Evolutionary conservation across 208 protist genomes (phyloP).

Genomic region (Blastocrithidia nonstop): DNA sequence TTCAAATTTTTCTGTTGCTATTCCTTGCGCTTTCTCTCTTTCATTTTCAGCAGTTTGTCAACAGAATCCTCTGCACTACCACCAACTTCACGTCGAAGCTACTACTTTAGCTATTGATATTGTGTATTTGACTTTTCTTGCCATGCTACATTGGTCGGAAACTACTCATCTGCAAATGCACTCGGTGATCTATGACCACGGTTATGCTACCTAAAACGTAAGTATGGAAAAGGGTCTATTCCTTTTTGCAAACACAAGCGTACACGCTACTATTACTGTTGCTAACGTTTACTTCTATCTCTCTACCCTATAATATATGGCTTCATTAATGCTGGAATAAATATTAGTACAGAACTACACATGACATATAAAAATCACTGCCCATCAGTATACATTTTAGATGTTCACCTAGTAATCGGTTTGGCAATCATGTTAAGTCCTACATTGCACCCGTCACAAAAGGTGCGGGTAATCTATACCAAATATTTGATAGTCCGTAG

Average conservation of each 20-base stretch:
- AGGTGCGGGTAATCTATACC: slow-evolving; percentile 35
- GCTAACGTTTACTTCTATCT: slow-evolving; percentile 18
- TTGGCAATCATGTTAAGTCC: slow-evolving; percentile 13
- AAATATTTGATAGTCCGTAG: slow-evolving; percentile 41
- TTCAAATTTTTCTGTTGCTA: too few species aligned
- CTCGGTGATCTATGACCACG: slow-evolving; percentile 45
- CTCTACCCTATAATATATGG: slow-evolving; percentile 51
- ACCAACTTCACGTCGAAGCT: slow-evolving; percentile 46
- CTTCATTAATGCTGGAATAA: slow-evolving; percentile 36
- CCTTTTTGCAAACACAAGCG: slow-evolving; percentile 82
- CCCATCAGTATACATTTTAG: slow-evolving; percentile 41
- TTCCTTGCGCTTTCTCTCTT: not conserved
- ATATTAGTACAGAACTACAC: slow-evolving; percentile 15
- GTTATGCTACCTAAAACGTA: slow-evolving; percentile 68
- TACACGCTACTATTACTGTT: slow-evolving; percentile 71
- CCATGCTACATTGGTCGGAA: slow-evolving; percentile 26
- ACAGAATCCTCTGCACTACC: slow-evolving; percentile 51
- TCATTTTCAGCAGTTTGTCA: slow-evolving; percentile 17
- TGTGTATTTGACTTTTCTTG: slow-evolving; percentile 35
- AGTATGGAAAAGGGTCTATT: slow-evolving; percentile 80
- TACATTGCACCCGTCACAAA: slow-evolving; percentile 50
- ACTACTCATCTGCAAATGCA: slow-evolving; percentile 17
- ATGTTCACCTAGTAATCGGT: slow-evolving; percentile 21
- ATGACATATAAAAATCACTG: slow-evolving; percentile 58
- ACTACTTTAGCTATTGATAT: slow-evolving; percentile 55